These are phyloP conservation scores for Tylopilus rubrobrunneus DNA, from an alignment of 768 basidiomycete genomes.

Conservation along the genomic window DNA sequence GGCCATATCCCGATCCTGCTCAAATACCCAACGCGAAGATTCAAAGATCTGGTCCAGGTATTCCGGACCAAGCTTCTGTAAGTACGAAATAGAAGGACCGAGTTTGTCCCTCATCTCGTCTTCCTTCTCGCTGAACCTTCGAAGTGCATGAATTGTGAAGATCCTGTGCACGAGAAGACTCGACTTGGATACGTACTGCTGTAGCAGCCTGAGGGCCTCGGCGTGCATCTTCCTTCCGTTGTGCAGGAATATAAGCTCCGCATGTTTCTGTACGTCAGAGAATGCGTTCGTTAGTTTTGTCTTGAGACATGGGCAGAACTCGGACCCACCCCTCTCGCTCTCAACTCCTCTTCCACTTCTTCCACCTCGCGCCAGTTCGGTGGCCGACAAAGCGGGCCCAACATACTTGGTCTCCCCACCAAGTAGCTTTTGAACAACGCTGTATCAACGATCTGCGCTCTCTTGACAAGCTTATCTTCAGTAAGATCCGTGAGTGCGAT, in stretches of 20 bases:
- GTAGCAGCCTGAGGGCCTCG: slow-evolving; percentile 77
- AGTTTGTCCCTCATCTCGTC: slow-evolving; percentile 76
- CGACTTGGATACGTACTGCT: slow-evolving; percentile 53
- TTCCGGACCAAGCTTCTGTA: slow-evolving; percentile 85
- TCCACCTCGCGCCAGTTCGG: slow-evolving; percentile 97
- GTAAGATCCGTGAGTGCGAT: slow-evolving; percentile 66
- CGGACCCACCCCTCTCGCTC: slow-evolving; percentile 63
- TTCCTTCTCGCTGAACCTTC: slow-evolving; percentile 76
- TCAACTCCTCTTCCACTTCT: slow-evolving; percentile 85
- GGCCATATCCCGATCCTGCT: slow-evolving; percentile 65
- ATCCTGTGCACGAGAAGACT: neutral
- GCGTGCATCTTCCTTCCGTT: slow-evolving; percentile 94
- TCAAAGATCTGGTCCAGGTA: slow-evolving; percentile 80
- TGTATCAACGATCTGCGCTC: slow-evolving; percentile 93
- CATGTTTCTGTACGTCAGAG: slow-evolving; percentile 63
- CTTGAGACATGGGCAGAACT: neutral
- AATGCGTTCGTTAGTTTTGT: neutral
- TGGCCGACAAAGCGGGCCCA: slow-evolving; percentile 84
- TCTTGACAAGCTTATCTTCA: slow-evolving; percentile 81
- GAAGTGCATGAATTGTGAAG: neutral
- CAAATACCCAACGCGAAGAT: slow-evolving; percentile 82
- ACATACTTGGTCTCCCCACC: slow-evolving; percentile 70
- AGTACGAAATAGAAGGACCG: slow-evolving; percentile 78
- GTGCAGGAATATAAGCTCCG: slow-evolving; percentile 87
- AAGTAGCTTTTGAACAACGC: slow-evolving; percentile 93